Percentiles rank a stretch among this genome's conserved stretches.
These are phyloP conservation scores for Hyphodiscus hymeniophilus DNA, from an alignment of 495 filamentous ascomycete species.

Conservation along the genomic window DNA sequence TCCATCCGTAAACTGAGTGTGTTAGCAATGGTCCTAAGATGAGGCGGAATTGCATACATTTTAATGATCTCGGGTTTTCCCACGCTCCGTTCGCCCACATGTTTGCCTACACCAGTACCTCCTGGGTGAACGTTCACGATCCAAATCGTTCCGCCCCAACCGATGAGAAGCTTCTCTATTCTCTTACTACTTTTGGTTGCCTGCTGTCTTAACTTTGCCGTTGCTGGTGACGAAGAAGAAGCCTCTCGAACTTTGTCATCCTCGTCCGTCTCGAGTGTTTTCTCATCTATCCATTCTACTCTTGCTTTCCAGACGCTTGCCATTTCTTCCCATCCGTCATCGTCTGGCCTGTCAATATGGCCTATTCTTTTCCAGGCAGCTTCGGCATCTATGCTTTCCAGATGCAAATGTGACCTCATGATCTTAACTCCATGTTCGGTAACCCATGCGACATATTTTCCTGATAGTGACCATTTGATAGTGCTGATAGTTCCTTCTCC, in stretches of 20 bases:
- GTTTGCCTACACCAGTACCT: constrained; percentile 55
- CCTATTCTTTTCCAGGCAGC: constrained; percentile 93
- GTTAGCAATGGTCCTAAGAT: constrained; percentile 21
- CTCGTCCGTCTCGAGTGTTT: constrained; percentile 55
- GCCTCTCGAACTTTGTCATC: constrained; percentile 40
- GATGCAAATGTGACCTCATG: constrained; percentile 81
- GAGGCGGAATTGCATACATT: constrained; percentile 52
- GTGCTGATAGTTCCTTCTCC: constrained; percentile 87
- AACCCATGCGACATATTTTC: constrained; percentile 86
- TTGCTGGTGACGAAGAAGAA: constrained; percentile 34
- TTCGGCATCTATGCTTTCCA: constrained; percentile 69
- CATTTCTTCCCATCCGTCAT: constrained; percentile 86
- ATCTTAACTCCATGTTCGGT: constrained; percentile 97
- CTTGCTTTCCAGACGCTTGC: constrained; percentile 87
- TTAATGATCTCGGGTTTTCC: constrained; percentile 84
- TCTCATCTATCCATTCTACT: constrained; percentile 86
- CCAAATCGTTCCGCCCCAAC: constrained; percentile 95
- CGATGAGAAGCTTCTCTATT: constrained; percentile 78
- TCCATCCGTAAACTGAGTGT: constrained; percentile 73
- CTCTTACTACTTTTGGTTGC: constrained; percentile 34
- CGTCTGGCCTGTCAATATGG: constrained; percentile 77
- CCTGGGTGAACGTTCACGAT: constrained; percentile 84
- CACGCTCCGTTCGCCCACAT: constrained; percentile 60
- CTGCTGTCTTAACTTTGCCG: constrained; percentile 34
- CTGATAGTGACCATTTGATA: constrained; percentile 87